Conservation (phyloP, 1,284 basidiomycete genomes). For the Exobasidium cylindrosporum region DNA sequence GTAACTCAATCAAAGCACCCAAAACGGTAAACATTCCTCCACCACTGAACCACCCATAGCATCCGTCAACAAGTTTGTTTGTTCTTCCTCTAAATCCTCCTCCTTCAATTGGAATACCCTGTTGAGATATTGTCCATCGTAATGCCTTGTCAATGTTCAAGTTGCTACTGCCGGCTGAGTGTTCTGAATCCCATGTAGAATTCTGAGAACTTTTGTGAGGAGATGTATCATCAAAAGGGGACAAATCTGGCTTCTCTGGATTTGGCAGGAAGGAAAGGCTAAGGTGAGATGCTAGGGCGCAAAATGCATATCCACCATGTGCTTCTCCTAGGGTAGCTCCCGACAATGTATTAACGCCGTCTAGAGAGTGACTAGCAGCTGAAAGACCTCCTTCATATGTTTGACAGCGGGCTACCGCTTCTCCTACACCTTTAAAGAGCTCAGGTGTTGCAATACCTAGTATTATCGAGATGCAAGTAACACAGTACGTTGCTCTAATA, state of each 20-base stretch:
- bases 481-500: constrained; percentile 77
- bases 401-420: constrained; percentile 69
- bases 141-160: constrained; percentile 68
- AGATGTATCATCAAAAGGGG: background rate
- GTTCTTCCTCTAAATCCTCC: constrained; percentile 91
- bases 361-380: constrained; percentile 65
- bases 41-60: constrained; percentile 94
- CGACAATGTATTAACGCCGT: constrained; percentile 55
- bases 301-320: constrained; percentile 96
- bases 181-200: background rate
- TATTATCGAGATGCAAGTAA: constrained; percentile 68
- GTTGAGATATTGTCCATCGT: constrained; percentile 83
- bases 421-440: constrained; percentile 61
- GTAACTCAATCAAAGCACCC: constrained; percentile 64
- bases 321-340: constrained; percentile 76
- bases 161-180: constrained; percentile 41
- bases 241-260: background rate
- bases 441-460: constrained; percentile 83
- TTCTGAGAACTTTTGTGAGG: background rate
- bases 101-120: constrained; percentile 76
- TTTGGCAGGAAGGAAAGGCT: constrained; percentile 64
- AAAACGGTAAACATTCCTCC: constrained; percentile 83
- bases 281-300: constrained; percentile 79
- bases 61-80: constrained; percentile 98
- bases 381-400: constrained; percentile 97